Base-by-base conservation (phyloP, 768 basidiomycete genomes). In the Russula griseocarnosa region DNA sequence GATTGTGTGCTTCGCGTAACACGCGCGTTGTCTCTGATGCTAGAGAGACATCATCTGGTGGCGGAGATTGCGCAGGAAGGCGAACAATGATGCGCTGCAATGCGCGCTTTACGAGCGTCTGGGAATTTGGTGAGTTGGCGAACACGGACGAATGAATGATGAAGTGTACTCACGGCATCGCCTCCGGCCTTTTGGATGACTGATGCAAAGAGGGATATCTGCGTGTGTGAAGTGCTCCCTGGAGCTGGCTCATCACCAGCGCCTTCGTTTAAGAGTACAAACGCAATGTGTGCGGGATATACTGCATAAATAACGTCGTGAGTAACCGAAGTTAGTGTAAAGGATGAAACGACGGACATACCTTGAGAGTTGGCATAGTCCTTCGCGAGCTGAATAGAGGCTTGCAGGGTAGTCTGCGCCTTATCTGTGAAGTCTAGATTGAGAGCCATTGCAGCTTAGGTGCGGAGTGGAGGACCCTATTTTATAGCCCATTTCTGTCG, bases 401-500 rank as follows among this genome's bases (percentile, higher is more conserved):
- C 83, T 60, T 83, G 75, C 59, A 95, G 71, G 30, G 86, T 80
- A 69, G 87, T 81, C 70, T 84, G 81, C 14, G 93, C 82, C 73
- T 89, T 92, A 75, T 95, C 91, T 32, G 94, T 96, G 70, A 94
- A 89, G 5, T 95, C 88, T 66, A 90, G 77, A 75, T 84, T 84
- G 64, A 64, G 79, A 77, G 62, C 18, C 64, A 65, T 65, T 18
- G 34, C 20, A 8, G 34, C 4, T 14, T 9, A 3, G 13, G 11
- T 4, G 79, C 66, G 81, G 83, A 84, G 26, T 3, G 49, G 24
- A 5, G 3, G 1, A 8, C 26, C 24, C 26, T 50, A 16, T 28
- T 28, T 26, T 50, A 28, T 50, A 28, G 26, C 4, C 28, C 16
- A 28, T 28, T 28, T 52, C 8, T 20, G 28, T 4, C 18, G 18